A percentile compares a stretch with the other conserved stretches of the same genome.
Evolutionary conservation across 2,329 filamentous ascomycete species (phyloP).

Genomic region (Nemania serpens): DNA sequence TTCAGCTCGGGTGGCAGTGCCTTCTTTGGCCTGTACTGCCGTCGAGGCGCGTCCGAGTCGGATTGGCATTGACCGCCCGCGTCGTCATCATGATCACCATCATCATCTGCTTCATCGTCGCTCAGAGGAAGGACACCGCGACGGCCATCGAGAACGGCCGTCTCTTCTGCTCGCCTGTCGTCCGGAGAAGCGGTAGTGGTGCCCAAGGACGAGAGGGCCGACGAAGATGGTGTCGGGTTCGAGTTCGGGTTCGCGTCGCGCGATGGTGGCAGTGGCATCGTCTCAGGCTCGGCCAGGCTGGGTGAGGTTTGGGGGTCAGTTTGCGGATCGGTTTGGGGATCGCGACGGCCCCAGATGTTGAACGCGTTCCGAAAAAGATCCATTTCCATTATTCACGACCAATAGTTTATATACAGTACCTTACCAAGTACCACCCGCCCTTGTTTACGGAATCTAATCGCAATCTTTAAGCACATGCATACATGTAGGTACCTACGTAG

Average conservation of each 20-base stretch:
- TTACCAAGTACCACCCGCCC: too few species aligned
- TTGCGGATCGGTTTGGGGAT: slow-evolving; percentile 11
- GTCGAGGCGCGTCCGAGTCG: slow-evolving; percentile 15
- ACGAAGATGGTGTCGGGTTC: slow-evolving; percentile 9
- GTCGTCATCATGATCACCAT: neutral
- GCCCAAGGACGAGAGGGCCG: slow-evolving; percentile 20
- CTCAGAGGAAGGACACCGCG: neutral
- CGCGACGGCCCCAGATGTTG: slow-evolving; percentile 21
- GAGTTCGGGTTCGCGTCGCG: neutral
- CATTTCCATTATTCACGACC: neutral
- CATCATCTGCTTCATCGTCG: neutral
- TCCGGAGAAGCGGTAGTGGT: slow-evolving; percentile 9
- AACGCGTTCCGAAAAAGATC: slow-evolving; percentile 20
- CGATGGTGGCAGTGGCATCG: slow-evolving; percentile 11
- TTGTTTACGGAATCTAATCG: too few species aligned
- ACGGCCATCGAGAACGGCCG: neutral
- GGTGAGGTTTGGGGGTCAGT: slow-evolving; percentile 8
- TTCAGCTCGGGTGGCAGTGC: slow-evolving; percentile 66
- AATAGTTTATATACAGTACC: too few species aligned
- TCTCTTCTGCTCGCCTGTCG: neutral
- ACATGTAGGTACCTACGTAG: neutral
- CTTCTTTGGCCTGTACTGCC: slow-evolving; percentile 57
- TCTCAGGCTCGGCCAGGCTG: slow-evolving; percentile 6
- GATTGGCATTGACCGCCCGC: neutral
- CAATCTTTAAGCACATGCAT: too few species aligned